phyloP scores from a whole-genome alignment of 225 moss, liverwort and hornwort genomes.

The Polytrichum commune region DNA sequence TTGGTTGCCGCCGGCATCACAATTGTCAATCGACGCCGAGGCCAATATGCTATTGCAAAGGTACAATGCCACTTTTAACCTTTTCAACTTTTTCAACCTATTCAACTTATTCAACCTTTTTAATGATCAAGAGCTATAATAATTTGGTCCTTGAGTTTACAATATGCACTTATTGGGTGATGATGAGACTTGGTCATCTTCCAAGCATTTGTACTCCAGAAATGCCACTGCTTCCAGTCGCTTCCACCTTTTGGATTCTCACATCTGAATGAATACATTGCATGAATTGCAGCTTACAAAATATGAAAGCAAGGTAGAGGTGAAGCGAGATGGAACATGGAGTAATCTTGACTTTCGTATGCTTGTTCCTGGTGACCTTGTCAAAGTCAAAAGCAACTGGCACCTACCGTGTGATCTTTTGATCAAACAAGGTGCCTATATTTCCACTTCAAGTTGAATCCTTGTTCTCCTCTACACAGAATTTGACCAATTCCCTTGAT shows the following conservation, averaged over 20 bases:
- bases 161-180: too few species aligned
- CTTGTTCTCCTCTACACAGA: too few species aligned
- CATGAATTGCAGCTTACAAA: conserved; percentile 41
- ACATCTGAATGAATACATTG: neutral
- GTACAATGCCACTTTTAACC: conserved; percentile 12
- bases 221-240: neutral
- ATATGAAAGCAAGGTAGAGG: conserved; percentile 49
- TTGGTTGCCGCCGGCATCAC: conserved; percentile 48
- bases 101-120: neutral
- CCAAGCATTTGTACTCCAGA: neutral
- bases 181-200: too few species aligned
- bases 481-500: too few species aligned
- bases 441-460: neutral
- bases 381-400: conserved; percentile 53
- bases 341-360: conserved; percentile 21
- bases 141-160: neutral
- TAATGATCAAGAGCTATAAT: neutral
- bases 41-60: conserved; percentile 60
- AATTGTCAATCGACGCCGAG: conserved; percentile 56
- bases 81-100: too few species aligned
- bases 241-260: neutral
- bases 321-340: conserved; percentile 51
- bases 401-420: conserved; percentile 57
- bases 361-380: conserved; percentile 59
- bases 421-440: conserved; percentile 40